Percentiles rank a stretch among this genome's conserved stretches.
These are phyloP conservation scores for Kwoniella pini DNA, from an alignment of 768 basidiomycete species.

Conservation along the genomic window DNA sequence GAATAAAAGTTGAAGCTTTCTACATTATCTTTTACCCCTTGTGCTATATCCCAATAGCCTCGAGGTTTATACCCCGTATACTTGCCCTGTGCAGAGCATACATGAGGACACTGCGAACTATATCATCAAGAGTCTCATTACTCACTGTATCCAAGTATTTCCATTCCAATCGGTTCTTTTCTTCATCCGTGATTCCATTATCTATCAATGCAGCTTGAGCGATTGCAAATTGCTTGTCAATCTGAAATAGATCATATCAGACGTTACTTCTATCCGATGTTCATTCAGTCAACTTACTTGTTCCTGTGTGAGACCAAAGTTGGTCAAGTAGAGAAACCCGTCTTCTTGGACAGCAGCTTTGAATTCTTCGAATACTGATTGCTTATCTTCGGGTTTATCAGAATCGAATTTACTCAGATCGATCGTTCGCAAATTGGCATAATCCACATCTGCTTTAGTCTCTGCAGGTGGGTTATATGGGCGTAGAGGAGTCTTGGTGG, in stretches of 20 bases:
- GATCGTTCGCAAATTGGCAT: slow-evolving; percentile 20
- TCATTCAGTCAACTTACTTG: background rate
- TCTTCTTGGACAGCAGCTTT: slow-evolving; percentile 20
- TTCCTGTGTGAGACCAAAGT: slow-evolving; percentile 19
- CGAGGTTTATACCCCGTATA: slow-evolving; percentile 14
- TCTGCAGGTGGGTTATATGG: slow-evolving; percentile 7
- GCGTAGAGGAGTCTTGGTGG: background rate
- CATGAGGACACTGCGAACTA: background rate
- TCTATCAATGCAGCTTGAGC: slow-evolving; percentile 17
- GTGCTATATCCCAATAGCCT: slow-evolving; percentile 19
- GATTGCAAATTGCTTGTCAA: slow-evolving; percentile 22
- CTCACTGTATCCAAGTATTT: slow-evolving; percentile 17
- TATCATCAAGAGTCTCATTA: background rate
- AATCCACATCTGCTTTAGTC: slow-evolving; percentile 4
- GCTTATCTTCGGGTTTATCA: background rate
- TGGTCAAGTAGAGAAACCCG: slow-evolving; percentile 24
- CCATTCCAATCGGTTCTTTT: slow-evolving; percentile 19
- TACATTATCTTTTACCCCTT: slow-evolving; percentile 10
- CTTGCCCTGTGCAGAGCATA: background rate
- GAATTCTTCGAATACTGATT: slow-evolving; percentile 7
- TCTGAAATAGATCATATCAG: background rate
- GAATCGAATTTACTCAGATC: slow-evolving; percentile 24
- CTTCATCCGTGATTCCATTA: slow-evolving; percentile 17
- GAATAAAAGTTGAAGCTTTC: slow-evolving; percentile 27
- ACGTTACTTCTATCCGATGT: background rate